Evolutionary conservation across 2,329 filamentous ascomycete genomes (phyloP), one percentile per base, ranked within the genome.

Genomic region (Aspergillus sp.): DNA sequence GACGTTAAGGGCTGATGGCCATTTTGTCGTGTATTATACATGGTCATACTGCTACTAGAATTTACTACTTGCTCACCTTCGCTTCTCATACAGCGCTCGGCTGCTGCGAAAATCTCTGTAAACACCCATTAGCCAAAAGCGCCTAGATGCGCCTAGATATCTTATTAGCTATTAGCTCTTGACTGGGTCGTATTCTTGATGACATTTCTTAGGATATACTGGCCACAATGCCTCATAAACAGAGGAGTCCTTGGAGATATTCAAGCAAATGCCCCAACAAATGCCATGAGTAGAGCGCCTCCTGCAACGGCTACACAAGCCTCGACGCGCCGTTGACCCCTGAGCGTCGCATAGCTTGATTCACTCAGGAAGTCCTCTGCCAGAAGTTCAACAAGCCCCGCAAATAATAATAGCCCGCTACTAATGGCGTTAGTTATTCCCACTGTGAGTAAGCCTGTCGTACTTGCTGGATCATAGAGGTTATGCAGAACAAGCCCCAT

Each of bases 391-490:
- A 96, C 92, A 47, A 96, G 78, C 0, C 90, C 91, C 0, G 92
- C 91, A 72, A 94, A 96, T 3, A 96, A 80, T 27, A 96, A 76
- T 54, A 96, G 80, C 0, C 92, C 92, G 54, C 89, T 88, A 8
- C 89, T 92, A 54, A 96, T 89, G 41, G 90, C 91, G 70, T 96
- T 96, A 83, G 94, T 95, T 71, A 93, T 86, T 7, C 92, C 92
- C 5, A 96, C 91, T 78, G 94, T 89, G 25, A 96, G 78, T 51
- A 96, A 77, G 0, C 92, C 91, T 0, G 87, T 85, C 70, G 91
- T 84, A 68, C 89, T 91, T 68, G 86, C 83, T 1, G 92, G 91
- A 65, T 92, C 90, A 75, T 96, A 96, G 64, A 95, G 78, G 38
- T 86, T 87, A 74, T 95, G 90, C 19, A 94, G 83, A 3, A 89